These are phyloP conservation scores for Arabidopsis thaliana DNA, from an alignment of 345 rosid species.

Conservation along the genomic window DNA sequence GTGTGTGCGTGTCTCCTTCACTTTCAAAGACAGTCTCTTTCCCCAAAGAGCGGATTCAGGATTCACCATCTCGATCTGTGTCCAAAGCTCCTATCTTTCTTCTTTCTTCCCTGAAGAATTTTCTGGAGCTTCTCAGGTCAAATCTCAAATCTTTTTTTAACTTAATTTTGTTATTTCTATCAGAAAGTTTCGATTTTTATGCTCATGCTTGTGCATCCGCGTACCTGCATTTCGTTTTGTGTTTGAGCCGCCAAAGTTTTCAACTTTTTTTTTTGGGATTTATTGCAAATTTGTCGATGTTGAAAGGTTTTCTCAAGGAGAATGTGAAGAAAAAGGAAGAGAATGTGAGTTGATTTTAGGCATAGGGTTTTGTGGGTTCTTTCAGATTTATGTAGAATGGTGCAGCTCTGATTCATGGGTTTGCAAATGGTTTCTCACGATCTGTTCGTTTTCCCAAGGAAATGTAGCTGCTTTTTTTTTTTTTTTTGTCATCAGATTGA, in stretches of 20 bases:
- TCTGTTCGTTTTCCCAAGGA: slow-evolving; percentile 32
- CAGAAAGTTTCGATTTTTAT: neutral
- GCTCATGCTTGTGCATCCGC: slow-evolving; percentile 28
- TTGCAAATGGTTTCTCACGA: slow-evolving; percentile 32
- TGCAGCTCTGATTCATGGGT: slow-evolving; percentile 30
- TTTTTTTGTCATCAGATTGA: too few relatives aligned
- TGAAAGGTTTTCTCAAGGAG: neutral
- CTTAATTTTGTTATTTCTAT: neutral
- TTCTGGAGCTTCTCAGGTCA: slow-evolving; percentile 38
- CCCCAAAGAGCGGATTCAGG: slow-evolving; percentile 41
- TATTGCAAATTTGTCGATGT: neutral
- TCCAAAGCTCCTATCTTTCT: slow-evolving; percentile 36
- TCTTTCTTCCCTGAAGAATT: slow-evolving; percentile 3
- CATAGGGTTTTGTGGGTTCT: slow-evolving; percentile 35
- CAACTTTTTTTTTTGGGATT: neutral
- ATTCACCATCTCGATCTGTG: slow-evolving; percentile 45
- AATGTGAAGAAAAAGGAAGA: slow-evolving; percentile 3
- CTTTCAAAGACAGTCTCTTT: slow-evolving; percentile 43
- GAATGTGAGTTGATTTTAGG: slow-evolving; percentile 8
- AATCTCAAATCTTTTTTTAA: slow-evolving; percentile 1
- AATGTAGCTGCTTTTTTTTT: neutral
- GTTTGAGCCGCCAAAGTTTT: slow-evolving; percentile 7
- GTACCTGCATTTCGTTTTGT: slow-evolving; percentile 31
- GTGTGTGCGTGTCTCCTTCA: slow-evolving; percentile 29
- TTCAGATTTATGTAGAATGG: slow-evolving; percentile 3